Base-by-base conservation (phyloP, 306 rosid species). In the Gynostemma pentaphyllum region DNA sequence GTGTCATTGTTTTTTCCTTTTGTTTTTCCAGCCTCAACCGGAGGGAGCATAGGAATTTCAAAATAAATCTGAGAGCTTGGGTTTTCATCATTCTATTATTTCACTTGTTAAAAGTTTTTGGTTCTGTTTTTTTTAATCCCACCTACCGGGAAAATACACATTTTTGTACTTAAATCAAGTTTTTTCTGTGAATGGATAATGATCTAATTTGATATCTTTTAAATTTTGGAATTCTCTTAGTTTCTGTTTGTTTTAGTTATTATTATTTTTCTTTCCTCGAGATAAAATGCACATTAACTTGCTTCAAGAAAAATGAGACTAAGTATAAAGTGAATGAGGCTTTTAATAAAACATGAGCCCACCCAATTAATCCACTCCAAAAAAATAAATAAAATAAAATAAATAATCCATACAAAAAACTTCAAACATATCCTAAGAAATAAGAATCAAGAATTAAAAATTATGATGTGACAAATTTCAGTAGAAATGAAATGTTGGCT, bases 1-100 rank as follows among this genome's bases (percentile, higher is more conserved):
- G 14, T 36, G 4, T 21, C n/a, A n/a, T 22, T 60, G 1, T 41
- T 53, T 27, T 21, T 0, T 41, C 26, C 27, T 27, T 36, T 26
- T 4, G 15, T 4, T 56, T 40, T 10, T 53, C 29, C 13, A 37
- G 65, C 75, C 28, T 28, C 45, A 13, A 19, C 49, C 14, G 66
- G 65, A 45, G 50, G 66, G 65, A 45, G 50, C 63, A 51, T 64
- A 64, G 59, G 70, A 13, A 34, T 30, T n/a, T 50, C 32, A 41
- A 26, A 23, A 37, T 24, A 36, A 70, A 47, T 19, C 57, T 13
- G 27, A 27, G 55, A 64, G 66, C 36, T 40, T 14, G 14, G 14
- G 32, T 56, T 41, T 48, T 23, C 50, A 41, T 56, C 16, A 16
- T 34, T 40, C 45, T n/a, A 22, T 16, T 56, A 8, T 40, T 40